These are phyloP conservation scores for Neonothopanus nambi DNA, from an alignment of 1,284 basidiomycete genomes.

Conservation along the genomic window DNA sequence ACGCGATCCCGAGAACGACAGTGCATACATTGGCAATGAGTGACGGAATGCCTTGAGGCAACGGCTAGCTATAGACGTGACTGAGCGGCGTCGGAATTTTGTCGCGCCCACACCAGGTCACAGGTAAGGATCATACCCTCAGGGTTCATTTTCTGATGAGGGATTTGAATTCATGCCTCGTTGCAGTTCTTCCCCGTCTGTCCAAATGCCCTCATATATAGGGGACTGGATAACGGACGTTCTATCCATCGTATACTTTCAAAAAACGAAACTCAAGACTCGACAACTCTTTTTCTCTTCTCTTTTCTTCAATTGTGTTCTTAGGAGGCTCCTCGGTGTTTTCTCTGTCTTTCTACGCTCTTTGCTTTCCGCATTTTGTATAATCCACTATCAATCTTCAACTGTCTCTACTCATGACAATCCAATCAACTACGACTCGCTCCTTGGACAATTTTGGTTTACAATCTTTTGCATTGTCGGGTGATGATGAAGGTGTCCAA, in stretches of 20 bases:
- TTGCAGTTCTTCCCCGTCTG: not conserved
- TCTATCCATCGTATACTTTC: too few species aligned
- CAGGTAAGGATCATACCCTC: too few species aligned
- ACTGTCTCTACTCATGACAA: constrained; percentile 14
- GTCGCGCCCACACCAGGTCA: too few species aligned
- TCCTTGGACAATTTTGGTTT: constrained; percentile 50
- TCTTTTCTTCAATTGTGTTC: not conserved
- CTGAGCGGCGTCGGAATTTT: too few species aligned
- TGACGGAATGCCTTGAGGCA: too few species aligned
- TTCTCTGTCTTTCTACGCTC: not conserved
- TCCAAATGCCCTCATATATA: too few species aligned
- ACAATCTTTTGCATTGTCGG: constrained; percentile 57
- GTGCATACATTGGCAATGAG: too few species aligned
- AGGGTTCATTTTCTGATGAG: too few species aligned
- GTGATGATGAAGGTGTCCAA: constrained; percentile 52
- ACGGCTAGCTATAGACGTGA: too few species aligned
- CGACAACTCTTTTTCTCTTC: not conserved
- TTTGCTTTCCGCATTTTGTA: not conserved
- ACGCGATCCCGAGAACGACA: too few species aligned
- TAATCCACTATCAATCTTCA: not conserved
- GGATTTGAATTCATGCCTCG: not conserved
- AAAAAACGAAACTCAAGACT: too few species aligned
- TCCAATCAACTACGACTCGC: constrained; percentile 20
- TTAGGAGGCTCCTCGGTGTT: not conserved
- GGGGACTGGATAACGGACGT: too few species aligned